These are phyloP conservation scores for Vaccinium myrtillus DNA, from an alignment of 148 eudicot genomes.

Conservation along the genomic window DNA sequence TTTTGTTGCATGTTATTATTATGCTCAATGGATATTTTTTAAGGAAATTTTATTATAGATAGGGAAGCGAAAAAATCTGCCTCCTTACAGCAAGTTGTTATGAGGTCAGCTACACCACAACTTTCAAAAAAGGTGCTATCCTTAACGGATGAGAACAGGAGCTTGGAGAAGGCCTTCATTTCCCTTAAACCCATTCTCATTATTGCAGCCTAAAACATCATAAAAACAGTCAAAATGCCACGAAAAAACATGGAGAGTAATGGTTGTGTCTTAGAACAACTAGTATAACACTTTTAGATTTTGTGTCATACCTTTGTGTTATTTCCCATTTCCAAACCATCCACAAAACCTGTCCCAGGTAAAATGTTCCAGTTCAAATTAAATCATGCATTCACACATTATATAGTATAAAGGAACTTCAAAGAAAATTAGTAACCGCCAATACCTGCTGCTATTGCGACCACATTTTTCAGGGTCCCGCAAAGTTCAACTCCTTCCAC, in stretches of 20 bases:
- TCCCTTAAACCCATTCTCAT: conserved; percentile 98
- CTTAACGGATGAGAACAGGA: conserved; percentile 73
- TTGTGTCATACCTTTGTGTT: conserved; percentile 70
- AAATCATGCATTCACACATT: not conserved
- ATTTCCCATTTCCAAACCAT: conserved; percentile 92
- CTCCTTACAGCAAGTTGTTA: conserved; percentile 88
- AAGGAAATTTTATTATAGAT: not conserved
- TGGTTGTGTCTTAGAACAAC: not conserved
- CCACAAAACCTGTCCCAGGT: conserved; percentile 72
- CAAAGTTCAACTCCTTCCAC: conserved; percentile 99
- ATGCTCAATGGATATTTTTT: not conserved
- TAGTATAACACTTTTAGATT: not conserved
- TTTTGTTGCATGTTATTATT: not conserved
- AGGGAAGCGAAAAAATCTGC: not conserved
- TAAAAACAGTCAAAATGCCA: conserved; percentile 6
- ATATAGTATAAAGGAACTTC: not conserved
- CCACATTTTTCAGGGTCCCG: conserved; percentile 95
- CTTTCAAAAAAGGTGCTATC: conserved; percentile 93
- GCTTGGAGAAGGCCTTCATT: conserved; percentile 94
- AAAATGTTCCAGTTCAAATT: not conserved
- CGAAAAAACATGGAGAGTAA: not conserved
- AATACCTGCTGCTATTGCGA: conserved; percentile 95
- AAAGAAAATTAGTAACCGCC: not conserved
- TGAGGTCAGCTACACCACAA: conserved; percentile 97
- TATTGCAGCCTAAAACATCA: conserved; percentile 75